These are phyloP conservation scores for Terfezia claveryi DNA, from an alignment of 495 filamentous ascomycete species.

Conservation along the genomic window DNA sequence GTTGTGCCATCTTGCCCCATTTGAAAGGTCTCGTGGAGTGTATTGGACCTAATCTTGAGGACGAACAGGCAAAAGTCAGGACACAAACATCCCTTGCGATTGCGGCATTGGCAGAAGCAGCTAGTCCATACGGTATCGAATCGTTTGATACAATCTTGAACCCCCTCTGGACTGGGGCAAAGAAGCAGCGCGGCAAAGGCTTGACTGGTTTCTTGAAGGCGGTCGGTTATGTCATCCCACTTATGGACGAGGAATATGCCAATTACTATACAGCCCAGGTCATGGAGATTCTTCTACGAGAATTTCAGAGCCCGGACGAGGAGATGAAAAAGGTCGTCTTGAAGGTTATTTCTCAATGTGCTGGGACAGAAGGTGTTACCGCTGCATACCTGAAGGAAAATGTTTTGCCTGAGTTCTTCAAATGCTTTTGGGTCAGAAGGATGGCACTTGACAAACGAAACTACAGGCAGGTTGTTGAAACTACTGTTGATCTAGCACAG, in stretches of 20 bases:
- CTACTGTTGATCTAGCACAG: constrained; percentile 89
- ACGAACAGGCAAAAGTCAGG: constrained; percentile 92
- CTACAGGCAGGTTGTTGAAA: constrained; percentile 92
- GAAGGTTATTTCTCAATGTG: constrained; percentile 94
- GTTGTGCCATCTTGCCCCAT: constrained; percentile 88
- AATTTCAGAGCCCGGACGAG: constrained; percentile 91
- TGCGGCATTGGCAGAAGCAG: constrained; percentile 85
- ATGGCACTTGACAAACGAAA: constrained; percentile 96
- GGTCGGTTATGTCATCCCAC: constrained; percentile 90
- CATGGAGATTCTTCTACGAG: constrained; percentile 92
- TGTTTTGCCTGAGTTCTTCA: constrained; percentile 90
- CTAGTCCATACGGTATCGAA: constrained; percentile 97
- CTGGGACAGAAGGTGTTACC: constrained; percentile 84
- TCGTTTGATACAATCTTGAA: constrained; percentile 95
- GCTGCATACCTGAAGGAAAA: constrained; percentile 85
- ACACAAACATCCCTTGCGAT: constrained; percentile 91
- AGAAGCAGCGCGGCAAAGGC: constrained; percentile 91
- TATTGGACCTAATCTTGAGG: constrained; percentile 84
- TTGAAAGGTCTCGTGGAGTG: constrained; percentile 92
- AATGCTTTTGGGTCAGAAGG: constrained; percentile 91
- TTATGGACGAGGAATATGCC: constrained; percentile 99
- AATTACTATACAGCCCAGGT: constrained; percentile 98
- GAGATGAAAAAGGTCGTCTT: constrained; percentile 99
- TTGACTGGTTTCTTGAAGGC: constrained; percentile 92
- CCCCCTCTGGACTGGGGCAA: constrained; percentile 85